Conservation (phyloP, 495 filamentous ascomycete species). For the Evansstolkia leycettana region DNA sequence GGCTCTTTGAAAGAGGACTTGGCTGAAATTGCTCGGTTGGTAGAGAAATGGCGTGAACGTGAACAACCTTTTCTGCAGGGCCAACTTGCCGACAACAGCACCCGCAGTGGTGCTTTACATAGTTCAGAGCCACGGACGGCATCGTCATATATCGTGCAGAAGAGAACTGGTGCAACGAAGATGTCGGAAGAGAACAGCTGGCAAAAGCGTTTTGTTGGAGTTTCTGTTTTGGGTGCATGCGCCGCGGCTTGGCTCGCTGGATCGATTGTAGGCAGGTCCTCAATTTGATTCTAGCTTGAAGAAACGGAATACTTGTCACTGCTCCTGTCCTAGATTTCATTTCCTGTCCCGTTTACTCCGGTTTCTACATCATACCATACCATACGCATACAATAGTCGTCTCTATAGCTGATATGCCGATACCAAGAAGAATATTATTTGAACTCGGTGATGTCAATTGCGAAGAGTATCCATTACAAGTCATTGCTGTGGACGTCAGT, state of each 20-base stretch:
- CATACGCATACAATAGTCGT: no score
- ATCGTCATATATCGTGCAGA: constrained; percentile 12
- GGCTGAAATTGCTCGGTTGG: constrained; percentile 48
- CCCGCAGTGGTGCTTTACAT: background rate
- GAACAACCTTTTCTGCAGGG: constrained; percentile 24
- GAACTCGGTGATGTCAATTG: no score
- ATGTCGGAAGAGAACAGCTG: constrained; percentile 55
- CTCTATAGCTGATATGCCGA: no score
- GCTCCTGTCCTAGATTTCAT: no score
- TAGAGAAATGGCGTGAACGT: constrained; percentile 32
- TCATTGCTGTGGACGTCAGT: no score
- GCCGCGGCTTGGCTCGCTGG: constrained; percentile 55
- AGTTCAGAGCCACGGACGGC: constrained; percentile 6
- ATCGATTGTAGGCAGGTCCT: constrained; percentile 28
- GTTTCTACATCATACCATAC: no score
- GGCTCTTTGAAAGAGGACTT: constrained; percentile 62
- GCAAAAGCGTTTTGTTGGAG: constrained; percentile 56
- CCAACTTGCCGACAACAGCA: constrained; percentile 17
- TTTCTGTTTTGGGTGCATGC: constrained; percentile 52
- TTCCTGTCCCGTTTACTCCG: no score
- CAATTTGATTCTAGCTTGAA: constrained; percentile 11
- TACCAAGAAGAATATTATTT: no score
- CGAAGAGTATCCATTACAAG: no score
- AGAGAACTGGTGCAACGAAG: constrained; percentile 42
- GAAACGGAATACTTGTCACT: no score